Base-by-base conservation (phyloP, 768 basidiomycete genomes). In the Lactifluus piperatus region DNA sequence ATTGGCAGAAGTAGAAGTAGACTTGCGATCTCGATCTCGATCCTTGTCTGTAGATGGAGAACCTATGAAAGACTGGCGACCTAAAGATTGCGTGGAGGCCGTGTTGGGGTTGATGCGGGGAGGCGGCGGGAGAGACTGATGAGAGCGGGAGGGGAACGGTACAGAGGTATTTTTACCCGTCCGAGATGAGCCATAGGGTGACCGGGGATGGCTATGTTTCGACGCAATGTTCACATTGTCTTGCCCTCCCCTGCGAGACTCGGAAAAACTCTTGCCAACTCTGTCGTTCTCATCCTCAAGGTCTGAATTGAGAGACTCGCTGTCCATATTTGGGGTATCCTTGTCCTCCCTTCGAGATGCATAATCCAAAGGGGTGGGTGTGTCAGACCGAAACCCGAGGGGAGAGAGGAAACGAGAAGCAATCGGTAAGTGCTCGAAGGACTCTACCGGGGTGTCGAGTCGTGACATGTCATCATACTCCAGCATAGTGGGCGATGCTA, bases 351-450 rank as follows among this genome's bases (percentile, higher is more conserved):
- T 52, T 70, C 74, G 68, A 48, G 74, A 56, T 53, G 56, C 32
- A 61, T 71, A 44, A 73, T 71, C 45, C 62, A 67, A 22, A 54
- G 61, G 27, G 7, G 64, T 71, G 0, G 78, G 72, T 9, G 85
- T 85, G 10, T 77, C 76, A 6, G 73, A 71, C 48, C 73, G 77
- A 63, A 77, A 75, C 22, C 73, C 72, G 13, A 68, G 67, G 9
- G 88, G 88, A 4, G 87, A 87, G 76, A 93, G 88, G 78, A 94
- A 97, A 51, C 90, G 85, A 24, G 94, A 86, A 47, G 94, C 94
- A 62, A 97, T 97, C 51, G 94, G 86, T 3, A 93, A 77, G 62
- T 84, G 76, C 8, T 94, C 90, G 43, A 79, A 70, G 0, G 88
- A 88, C 65, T 89, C 91, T 6, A 75, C 65, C 10, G 74, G 86